Evolutionary conservation across 805 yeast species (phyloP), one percentile per base, ranked within the genome.

Genomic region (Tetrapisispora iriomotensis): DNA sequence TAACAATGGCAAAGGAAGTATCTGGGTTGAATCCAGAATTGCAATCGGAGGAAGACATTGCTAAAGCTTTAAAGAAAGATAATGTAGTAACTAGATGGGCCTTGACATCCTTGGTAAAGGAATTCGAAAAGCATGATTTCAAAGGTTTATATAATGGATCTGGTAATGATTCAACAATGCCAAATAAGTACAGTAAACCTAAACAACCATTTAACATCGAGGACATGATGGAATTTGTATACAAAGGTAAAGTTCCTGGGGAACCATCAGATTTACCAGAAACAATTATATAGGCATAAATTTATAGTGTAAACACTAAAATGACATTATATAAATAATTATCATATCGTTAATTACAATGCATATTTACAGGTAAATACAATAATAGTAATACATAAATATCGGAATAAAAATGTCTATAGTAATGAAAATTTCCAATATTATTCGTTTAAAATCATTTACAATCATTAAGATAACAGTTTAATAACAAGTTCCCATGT

Each of bases 401-500:
- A n/a, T n/a, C n/a, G n/a, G n/a, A n/a, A n/a, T n/a, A n/a, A n/a
- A n/a, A n/a, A n/a, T n/a, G n/a, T n/a, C n/a, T n/a, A n/a, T n/a
- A n/a, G n/a, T n/a, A n/a, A n/a, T n/a, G n/a, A n/a, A n/a, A n/a
- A n/a, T n/a, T n/a, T n/a, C n/a, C n/a, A n/a, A n/a, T n/a, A n/a
- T n/a, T n/a, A n/a, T n/a, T n/a, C 18, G 19, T 35, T 27, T 20
- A 18, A 20, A 9, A 12, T 26, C 25, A 27, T 9, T 19, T 9
- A 25, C 15, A 21, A 13, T 15, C n/a, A 15, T 38, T 49, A 62
- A 13, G 79, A 72, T 21, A 79, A 60, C n/a, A 75, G 48, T 41
- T 71, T 72, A 35, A 81, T 77, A 40, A 82, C 77, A 25, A 92
- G 60, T 58, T 92, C 99, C 97, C 97, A 92, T 3, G 97, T 88